These are phyloP conservation scores for Leccinum variabile DNA, from an alignment of 1,284 basidiomycete genomes.

Conservation along the genomic window DNA sequence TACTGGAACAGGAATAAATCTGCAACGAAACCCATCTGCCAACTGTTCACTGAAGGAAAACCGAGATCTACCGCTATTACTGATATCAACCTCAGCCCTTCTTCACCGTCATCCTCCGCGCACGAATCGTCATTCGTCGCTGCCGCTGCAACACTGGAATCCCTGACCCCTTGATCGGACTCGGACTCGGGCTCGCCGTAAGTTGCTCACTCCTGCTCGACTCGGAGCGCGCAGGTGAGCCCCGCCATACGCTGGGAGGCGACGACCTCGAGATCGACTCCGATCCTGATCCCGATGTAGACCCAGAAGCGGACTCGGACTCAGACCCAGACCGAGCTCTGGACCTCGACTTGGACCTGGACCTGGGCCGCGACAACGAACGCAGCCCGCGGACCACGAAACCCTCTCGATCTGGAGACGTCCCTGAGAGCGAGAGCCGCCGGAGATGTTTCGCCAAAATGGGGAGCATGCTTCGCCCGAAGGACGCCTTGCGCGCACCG, in stretches of 20 bases:
- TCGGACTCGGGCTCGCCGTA: conserved; percentile 17
- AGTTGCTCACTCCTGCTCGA: conserved; percentile 18
- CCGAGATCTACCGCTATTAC: too few species aligned
- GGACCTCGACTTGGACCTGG: neutral
- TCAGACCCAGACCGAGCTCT: neutral
- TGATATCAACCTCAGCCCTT: conserved; percentile 10
- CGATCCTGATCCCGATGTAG: conserved; percentile 2
- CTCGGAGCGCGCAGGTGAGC: conserved; percentile 24
- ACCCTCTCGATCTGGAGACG: conserved; percentile 7
- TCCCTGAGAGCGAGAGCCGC: conserved; percentile 25
- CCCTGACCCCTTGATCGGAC: conserved; percentile 29
- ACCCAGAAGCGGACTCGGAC: neutral
- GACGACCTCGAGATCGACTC: conserved; percentile 19
- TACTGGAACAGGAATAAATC: neutral
- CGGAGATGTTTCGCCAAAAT: conserved; percentile 6
- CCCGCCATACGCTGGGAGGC: conserved; percentile 10
- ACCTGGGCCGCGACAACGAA: conserved; percentile 10
- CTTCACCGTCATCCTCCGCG: conserved; percentile 21
- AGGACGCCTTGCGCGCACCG: conserved; percentile 13
- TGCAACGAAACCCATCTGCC: neutral
- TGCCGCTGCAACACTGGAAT: conserved; percentile 33
- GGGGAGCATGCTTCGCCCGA: conserved; percentile 32
- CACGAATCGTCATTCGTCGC: conserved; percentile 34
- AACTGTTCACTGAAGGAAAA: neutral
- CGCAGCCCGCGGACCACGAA: conserved; percentile 15